A percentile compares a stretch with the other conserved stretches of the same genome.
phyloP scores from a whole-genome alignment of 169 alveolate species.

The Miamiensis avidus region DNA sequence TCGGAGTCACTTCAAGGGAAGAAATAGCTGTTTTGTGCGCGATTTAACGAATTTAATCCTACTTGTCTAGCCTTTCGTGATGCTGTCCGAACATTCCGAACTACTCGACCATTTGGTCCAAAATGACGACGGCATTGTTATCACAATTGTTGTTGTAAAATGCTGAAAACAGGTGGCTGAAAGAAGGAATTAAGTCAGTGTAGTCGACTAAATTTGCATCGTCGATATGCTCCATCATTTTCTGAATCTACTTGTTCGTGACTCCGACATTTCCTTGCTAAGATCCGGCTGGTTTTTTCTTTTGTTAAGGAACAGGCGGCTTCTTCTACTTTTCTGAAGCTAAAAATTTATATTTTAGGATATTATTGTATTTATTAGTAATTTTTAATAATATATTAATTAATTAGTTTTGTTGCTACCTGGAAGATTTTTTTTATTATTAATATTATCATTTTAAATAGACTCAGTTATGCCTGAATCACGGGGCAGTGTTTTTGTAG shows the following conservation, averaged over 20 bases:
- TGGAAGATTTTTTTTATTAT: background rate
- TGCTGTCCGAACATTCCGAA: slow-evolving; percentile 18
- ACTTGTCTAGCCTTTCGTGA: slow-evolving; percentile 33
- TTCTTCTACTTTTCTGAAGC: background rate
- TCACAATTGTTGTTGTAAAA: background rate
- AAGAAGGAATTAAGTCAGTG: slow-evolving; percentile 32
- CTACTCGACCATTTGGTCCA: slow-evolving; percentile 33
- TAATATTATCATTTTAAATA: no score
- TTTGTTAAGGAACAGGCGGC: background rate
- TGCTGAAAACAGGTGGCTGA: slow-evolving; percentile 32
- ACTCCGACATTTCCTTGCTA: slow-evolving; percentile 6
- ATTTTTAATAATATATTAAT: slow-evolving; percentile 9
- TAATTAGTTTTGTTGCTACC: background rate
- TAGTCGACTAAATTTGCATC: slow-evolving; percentile 40
- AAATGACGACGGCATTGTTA: background rate
- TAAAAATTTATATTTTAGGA: slow-evolving; percentile 6
- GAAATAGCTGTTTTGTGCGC: slow-evolving; percentile 23
- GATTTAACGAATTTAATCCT: no score
- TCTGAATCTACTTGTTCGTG: slow-evolving; percentile 16
- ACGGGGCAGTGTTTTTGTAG: no score
- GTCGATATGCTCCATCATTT: slow-evolving; percentile 26
- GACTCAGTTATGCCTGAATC: no score
- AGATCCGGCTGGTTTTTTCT: background rate
- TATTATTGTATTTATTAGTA: slow-evolving; percentile 11
- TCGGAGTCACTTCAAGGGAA: slow-evolving; percentile 17